A percentile compares a stretch with the other conserved stretches of the same genome.
Evolutionary conservation across 805 yeast genomes (phyloP).

Genomic region (Metahyphopichia silvanorum): DNA sequence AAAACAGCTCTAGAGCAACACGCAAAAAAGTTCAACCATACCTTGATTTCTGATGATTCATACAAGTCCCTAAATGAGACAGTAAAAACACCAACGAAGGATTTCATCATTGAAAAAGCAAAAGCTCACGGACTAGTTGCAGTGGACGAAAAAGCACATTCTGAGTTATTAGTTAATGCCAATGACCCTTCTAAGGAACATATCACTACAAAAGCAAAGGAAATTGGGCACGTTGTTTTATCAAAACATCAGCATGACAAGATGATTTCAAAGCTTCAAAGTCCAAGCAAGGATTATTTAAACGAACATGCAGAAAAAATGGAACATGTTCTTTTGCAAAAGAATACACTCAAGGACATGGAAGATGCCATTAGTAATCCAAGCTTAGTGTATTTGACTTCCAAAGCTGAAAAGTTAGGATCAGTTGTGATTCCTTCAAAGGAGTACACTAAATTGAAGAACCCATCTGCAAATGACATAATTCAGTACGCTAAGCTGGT

Average conservation of each 20-base stretch:
- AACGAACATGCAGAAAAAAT: conserved; percentile 14
- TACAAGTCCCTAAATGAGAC: conserved; percentile 2
- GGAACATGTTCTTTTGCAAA: neutral
- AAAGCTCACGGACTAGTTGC: conserved; percentile 18
- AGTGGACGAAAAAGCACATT: conserved; percentile 17
- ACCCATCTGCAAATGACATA: too few relatives aligned
- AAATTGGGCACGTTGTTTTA: conserved; percentile 16
- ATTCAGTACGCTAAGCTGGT: too few relatives aligned
- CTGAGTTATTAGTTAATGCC: conserved; percentile 13
- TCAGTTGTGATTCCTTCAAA: conserved; percentile 16
- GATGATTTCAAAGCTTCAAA: conserved; percentile 6
- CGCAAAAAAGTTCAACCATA: conserved; percentile 9
- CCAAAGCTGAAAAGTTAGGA: too few relatives aligned
- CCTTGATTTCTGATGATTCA: conserved; percentile 6
- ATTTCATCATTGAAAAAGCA: conserved; percentile 16
- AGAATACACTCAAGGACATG: conserved; percentile 5
- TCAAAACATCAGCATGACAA: conserved; percentile 7
- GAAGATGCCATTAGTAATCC: conserved; percentile 3
- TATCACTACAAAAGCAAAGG: conserved; percentile 15
- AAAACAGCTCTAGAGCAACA: conserved; percentile 12
- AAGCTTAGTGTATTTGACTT: conserved; percentile 1
- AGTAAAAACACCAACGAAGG: conserved; percentile 12
- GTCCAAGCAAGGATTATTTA: conserved; percentile 20
- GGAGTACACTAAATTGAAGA: conserved; percentile 18
- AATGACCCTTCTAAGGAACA: conserved; percentile 14